A percentile compares a stretch with the other conserved stretches of the same genome.
phyloP scores from a whole-genome alignment of 192 early-diverging fungal species.

The Coemansia sp. region DNA sequence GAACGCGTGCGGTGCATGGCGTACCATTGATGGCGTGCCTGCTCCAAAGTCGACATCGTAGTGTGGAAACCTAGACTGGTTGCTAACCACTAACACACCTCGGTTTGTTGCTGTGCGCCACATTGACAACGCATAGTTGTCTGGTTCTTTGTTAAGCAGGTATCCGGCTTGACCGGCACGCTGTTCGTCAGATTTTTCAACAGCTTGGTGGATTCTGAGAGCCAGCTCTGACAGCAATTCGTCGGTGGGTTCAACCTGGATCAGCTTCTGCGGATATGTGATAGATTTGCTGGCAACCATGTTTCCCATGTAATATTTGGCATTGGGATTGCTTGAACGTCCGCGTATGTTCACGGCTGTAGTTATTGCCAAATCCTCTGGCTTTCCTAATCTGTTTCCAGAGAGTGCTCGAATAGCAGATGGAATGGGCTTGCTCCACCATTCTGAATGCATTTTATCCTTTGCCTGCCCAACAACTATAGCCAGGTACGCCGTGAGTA shows the following conservation, averaged over 20 bases:
- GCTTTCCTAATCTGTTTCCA: not conserved
- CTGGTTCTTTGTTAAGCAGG: too few species aligned
- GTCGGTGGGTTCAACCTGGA: not conserved
- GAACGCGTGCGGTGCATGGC: not conserved
- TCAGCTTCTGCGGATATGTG: not conserved
- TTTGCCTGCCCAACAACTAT: not conserved
- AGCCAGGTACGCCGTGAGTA: not conserved
- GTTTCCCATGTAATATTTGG: not conserved
- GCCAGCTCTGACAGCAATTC: not conserved
- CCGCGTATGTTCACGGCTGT: not conserved
- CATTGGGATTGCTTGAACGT: not conserved
- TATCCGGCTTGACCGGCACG: not conserved
- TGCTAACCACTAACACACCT: too few species aligned
- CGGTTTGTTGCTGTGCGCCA: too few species aligned
- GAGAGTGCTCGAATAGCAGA: not conserved
- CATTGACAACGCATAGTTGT: too few species aligned
- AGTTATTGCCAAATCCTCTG: not conserved
- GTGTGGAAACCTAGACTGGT: too few species aligned
- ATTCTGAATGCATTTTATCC: not conserved
- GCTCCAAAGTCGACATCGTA: too few species aligned
- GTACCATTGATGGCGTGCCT: too few species aligned
- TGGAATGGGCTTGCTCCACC: not conserved
- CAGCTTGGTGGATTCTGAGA: not conserved
- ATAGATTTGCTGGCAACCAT: not conserved
- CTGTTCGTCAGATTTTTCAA: not conserved